Evolutionary conservation across 2,329 filamentous ascomycete genomes (phyloP).

Genomic region (Fusarium annulatum): DNA sequence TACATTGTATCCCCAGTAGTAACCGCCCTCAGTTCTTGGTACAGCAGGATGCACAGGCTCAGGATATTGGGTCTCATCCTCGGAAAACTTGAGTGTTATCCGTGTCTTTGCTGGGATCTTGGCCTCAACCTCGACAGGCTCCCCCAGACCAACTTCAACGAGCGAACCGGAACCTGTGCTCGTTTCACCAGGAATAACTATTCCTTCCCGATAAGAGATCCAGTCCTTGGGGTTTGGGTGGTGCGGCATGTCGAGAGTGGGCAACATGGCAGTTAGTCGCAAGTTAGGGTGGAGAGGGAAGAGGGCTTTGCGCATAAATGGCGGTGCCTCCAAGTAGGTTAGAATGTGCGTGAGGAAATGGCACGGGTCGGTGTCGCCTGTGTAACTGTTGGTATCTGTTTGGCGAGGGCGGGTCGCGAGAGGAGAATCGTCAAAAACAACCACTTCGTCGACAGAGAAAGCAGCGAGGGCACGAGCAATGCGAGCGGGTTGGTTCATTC

Average conservation of each 20-base stretch:
- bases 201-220: conserved; percentile 83
- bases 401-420: conserved; percentile 56
- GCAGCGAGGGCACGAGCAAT: conserved; percentile 85
- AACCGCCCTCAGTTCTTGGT: conserved; percentile 80
- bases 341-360: conserved; percentile 85
- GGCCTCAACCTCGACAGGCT: conserved; percentile 66
- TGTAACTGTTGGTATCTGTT: conserved; percentile 66
- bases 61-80: conserved; percentile 56
- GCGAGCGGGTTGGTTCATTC: conserved; percentile 77
- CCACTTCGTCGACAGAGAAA: conserved; percentile 85
- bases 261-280: conserved; percentile 76
- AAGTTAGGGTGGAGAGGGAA: conserved; percentile 81
- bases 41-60: conserved; percentile 74
- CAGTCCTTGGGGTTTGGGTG: conserved; percentile 81
- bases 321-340: conserved; percentile 85
- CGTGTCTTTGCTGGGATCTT: conserved; percentile 76
- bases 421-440: conserved; percentile 80
- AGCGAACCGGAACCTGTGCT: conserved; percentile 60
- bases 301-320: conserved; percentile 84
- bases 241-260: conserved; percentile 86
- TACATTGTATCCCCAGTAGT: conserved; percentile 87
- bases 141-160: conserved; percentile 68
- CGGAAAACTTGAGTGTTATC: conserved; percentile 76
- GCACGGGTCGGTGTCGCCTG: conserved; percentile 78
- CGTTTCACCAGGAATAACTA: conserved; percentile 65